phyloP scores from a whole-genome alignment of 129 eudicot species.

The Scalesia atractyloides region DNA sequence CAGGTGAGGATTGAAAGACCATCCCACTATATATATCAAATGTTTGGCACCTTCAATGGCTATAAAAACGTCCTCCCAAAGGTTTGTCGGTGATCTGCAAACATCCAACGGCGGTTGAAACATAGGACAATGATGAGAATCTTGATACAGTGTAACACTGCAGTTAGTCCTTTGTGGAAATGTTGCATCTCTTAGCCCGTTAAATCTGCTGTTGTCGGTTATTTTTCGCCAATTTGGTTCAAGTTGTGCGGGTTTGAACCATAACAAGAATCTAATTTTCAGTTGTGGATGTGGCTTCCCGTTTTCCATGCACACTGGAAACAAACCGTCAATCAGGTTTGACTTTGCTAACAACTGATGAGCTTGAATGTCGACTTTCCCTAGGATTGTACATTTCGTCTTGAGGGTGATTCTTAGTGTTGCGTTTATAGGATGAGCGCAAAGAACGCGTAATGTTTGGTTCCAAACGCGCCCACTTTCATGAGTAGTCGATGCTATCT shows the following conservation, averaged over 20 bases:
- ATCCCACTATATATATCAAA: slow-evolving; percentile 86
- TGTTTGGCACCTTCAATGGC: slow-evolving; percentile 91
- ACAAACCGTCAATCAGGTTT: slow-evolving; percentile 73
- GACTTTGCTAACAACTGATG: slow-evolving; percentile 48
- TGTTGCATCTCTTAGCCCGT: slow-evolving; percentile 64
- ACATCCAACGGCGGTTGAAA: slow-evolving; percentile 62
- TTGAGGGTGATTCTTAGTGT: slow-evolving; percentile 70
- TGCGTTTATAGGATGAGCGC: slow-evolving; percentile 74
- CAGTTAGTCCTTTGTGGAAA: slow-evolving; percentile 77
- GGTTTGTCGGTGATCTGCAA: slow-evolving; percentile 52
- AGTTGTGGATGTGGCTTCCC: slow-evolving; percentile 53
- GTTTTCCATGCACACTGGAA: slow-evolving; percentile 60
- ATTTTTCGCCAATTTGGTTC: slow-evolving; percentile 62
- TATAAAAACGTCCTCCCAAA: slow-evolving; percentile 88
- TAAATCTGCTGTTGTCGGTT: slow-evolving; percentile 50
- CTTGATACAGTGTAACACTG: slow-evolving; percentile 68
- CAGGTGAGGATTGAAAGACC: slow-evolving; percentile 92
- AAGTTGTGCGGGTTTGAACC: slow-evolving; percentile 82
- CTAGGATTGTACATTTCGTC: slow-evolving; percentile 62
- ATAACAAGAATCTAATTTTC: slow-evolving; percentile 60
- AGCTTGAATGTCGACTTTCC: slow-evolving; percentile 57
- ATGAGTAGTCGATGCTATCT: slow-evolving; percentile 69
- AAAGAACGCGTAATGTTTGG: slow-evolving; percentile 82
- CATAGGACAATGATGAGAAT: slow-evolving; percentile 69
- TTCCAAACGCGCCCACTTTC: slow-evolving; percentile 76